A percentile compares a stretch with the other conserved stretches of the same genome.
Evolutionary conservation across 208 protist species (phyloP).

Genomic region (Herpetomonas samuelpessoai): DNA sequence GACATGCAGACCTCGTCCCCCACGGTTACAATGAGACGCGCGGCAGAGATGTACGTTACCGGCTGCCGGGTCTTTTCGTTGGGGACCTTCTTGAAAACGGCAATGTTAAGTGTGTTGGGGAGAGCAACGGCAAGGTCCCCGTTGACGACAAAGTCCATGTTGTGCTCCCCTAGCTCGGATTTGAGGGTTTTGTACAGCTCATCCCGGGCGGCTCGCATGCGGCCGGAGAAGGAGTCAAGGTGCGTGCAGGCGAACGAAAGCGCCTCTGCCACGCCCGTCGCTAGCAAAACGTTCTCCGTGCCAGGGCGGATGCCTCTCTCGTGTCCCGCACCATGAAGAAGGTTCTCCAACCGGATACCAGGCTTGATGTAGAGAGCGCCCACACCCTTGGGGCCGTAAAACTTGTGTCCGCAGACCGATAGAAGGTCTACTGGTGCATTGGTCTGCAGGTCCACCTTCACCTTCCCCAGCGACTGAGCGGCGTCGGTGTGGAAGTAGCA

Average conservation of each 20-base stretch:
- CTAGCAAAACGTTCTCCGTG: constrained; percentile 85
- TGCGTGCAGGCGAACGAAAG: constrained; percentile 42
- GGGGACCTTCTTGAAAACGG: constrained; percentile 49
- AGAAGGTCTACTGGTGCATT: constrained; percentile 93
- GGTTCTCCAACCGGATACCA: constrained; percentile 51
- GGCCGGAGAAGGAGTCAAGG: constrained; percentile 24
- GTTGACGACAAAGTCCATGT: constrained; percentile 76
- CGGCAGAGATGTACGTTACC: constrained; percentile 70
- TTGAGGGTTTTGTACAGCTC: constrained; percentile 54
- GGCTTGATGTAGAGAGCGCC: constrained; percentile 74
- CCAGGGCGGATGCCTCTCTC: constrained; percentile 77
- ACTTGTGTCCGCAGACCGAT: constrained; percentile 97
- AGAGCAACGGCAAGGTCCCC: constrained; percentile 44
- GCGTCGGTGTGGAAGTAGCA: constrained; percentile 94
- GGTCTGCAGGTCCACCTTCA: constrained; percentile 92
- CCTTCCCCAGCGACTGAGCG: constrained; percentile 97
- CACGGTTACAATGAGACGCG: constrained; percentile 51
- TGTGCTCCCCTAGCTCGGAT: constrained; percentile 39
- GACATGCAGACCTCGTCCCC: constrained; percentile 82
- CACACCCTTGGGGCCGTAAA: constrained; percentile 96
- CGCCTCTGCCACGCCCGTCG: constrained; percentile 71
- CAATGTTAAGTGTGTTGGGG: constrained; percentile 87
- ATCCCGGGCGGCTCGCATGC: constrained; percentile 60
- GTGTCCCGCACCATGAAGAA: constrained; percentile 80
- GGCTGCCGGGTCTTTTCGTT: constrained; percentile 22